These are phyloP conservation scores for Malus hybrid DNA, from an alignment of 331 rosid genomes.

Conservation along the genomic window DNA sequence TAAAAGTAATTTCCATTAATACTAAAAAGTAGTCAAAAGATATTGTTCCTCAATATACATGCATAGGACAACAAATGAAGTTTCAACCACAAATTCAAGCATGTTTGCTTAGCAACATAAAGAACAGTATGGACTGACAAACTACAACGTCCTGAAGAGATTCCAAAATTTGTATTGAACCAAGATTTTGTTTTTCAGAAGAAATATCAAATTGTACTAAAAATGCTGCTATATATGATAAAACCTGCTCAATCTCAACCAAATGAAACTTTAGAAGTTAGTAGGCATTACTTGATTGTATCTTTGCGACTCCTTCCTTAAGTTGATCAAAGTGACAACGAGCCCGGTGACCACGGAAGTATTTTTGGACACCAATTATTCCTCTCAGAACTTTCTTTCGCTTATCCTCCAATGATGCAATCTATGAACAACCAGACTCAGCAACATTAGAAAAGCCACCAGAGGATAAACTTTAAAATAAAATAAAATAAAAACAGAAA, in stretches of 20 bases:
- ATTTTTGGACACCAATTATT: conserved; percentile 55
- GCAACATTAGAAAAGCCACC: conserved; percentile 20
- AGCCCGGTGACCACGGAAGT: conserved; percentile 57
- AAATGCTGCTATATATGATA: conserved; percentile 1
- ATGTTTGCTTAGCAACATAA: not conserved
- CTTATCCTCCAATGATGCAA: conserved; percentile 64
- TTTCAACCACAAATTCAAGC: conserved; percentile 13
- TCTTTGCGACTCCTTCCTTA: conserved; percentile 36
- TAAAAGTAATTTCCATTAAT: conserved; percentile 2
- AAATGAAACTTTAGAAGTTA: conserved; percentile 16
- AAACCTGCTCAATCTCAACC: not conserved
- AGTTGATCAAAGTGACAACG: conserved; percentile 41
- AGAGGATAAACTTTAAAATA: conserved; percentile 7
- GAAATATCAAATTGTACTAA: not conserved
- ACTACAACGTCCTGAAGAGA: not conserved
- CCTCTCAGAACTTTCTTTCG: conserved; percentile 50
- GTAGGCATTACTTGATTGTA: conserved; percentile 58
- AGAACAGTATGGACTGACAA: conserved; percentile 1
- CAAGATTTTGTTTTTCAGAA: not conserved
- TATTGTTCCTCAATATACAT: not conserved
- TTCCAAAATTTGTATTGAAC: not conserved
- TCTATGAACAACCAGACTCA: conserved; percentile 44
- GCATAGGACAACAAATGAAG: not conserved
- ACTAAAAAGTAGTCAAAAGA: not conserved
- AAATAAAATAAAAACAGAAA: conserved; percentile 1